Percentiles rank a stretch among this genome's conserved stretches.
Evolutionary conservation across 805 yeast genomes (phyloP).

Genomic region (Ogataea naganishii): DNA sequence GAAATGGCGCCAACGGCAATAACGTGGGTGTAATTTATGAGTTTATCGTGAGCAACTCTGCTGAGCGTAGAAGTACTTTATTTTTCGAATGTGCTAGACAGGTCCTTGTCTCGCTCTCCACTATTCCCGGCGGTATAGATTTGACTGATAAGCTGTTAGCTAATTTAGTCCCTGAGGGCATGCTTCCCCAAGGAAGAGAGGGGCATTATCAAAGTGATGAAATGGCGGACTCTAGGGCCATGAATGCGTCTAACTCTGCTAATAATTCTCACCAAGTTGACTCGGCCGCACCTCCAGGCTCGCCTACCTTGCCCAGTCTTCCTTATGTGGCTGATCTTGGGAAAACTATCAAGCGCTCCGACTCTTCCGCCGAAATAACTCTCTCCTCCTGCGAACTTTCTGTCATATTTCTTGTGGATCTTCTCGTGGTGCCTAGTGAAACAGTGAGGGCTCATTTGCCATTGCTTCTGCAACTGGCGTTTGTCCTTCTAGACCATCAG

Average conservation of each 20-base stretch:
- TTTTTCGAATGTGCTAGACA: conserved; percentile 78
- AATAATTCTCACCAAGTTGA: too few relatives aligned
- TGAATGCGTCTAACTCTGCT: too few relatives aligned
- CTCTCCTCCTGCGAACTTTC: conserved; percentile 87
- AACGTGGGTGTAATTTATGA: conserved; percentile 68
- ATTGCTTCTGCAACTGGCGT: conserved; percentile 65
- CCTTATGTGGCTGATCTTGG: conserved; percentile 76
- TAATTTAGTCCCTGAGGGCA: conserved; percentile 73
- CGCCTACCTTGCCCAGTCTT: conserved; percentile 29
- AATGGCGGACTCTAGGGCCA: conserved; percentile 5
- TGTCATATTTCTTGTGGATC: conserved; percentile 74
- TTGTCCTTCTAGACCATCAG: conserved; percentile 84
- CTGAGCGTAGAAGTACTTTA: conserved; percentile 58
- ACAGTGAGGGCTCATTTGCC: conserved; percentile 55
- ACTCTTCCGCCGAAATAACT: conserved; percentile 50
- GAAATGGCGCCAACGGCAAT: conserved; percentile 55
- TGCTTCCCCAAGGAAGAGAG: conserved; percentile 65
- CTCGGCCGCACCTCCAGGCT: conserved; percentile 24
- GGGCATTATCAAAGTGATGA: conserved; percentile 3
- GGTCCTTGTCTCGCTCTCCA: conserved; percentile 69
- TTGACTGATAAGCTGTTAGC: conserved; percentile 54
- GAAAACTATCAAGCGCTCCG: conserved; percentile 41
- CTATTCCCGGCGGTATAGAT: conserved; percentile 38
- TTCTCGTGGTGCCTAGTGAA: conserved; percentile 61
- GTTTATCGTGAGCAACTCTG: conserved; percentile 58